These are phyloP conservation scores for Claviceps sp. DNA, from an alignment of 2,329 filamentous ascomycete species.

Conservation along the genomic window DNA sequence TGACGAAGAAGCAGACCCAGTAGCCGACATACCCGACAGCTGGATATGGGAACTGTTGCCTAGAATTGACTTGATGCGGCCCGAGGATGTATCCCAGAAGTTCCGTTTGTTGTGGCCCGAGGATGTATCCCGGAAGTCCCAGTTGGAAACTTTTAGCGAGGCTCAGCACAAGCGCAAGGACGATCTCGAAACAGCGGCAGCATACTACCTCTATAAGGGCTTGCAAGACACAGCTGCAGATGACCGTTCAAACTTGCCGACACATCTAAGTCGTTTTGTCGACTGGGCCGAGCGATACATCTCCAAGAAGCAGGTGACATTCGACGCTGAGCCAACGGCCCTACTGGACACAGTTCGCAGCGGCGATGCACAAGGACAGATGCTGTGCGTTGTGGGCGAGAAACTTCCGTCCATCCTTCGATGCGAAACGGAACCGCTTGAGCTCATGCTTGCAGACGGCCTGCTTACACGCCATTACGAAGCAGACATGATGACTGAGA, in stretches of 20 bases:
- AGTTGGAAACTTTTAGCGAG: constrained; percentile 9
- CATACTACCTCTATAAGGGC: constrained; percentile 11
- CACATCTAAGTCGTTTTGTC: constrained; percentile 10
- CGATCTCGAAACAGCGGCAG: constrained; percentile 8
- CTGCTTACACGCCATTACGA: constrained; percentile 12
- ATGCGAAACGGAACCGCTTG: constrained; percentile 12
- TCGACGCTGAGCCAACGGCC: constrained; percentile 3
- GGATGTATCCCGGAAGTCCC: too few species aligned
- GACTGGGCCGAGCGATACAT: constrained; percentile 8
- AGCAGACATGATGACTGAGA: constrained; percentile 1
- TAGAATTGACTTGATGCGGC: constrained; percentile 9
- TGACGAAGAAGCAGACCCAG: constrained; percentile 3
- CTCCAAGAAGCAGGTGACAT: constrained; percentile 1
- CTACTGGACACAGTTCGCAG: background rate
- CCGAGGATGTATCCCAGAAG: constrained; percentile 11
- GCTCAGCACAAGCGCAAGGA: constrained; percentile 12
- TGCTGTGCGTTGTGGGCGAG: constrained; percentile 13
- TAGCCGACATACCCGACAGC: constrained; percentile 11
- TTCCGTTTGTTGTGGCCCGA: constrained; percentile 7
- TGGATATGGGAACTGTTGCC: constrained; percentile 14
- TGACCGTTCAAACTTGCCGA: constrained; percentile 11
- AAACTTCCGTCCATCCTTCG: constrained; percentile 13
- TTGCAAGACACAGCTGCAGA: constrained; percentile 10
- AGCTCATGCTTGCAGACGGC: constrained; percentile 16
- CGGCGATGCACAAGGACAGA: constrained; percentile 10